Conservation (phyloP, 192 early-diverging fungal genomes). For the Coemansia sp. region DNA sequence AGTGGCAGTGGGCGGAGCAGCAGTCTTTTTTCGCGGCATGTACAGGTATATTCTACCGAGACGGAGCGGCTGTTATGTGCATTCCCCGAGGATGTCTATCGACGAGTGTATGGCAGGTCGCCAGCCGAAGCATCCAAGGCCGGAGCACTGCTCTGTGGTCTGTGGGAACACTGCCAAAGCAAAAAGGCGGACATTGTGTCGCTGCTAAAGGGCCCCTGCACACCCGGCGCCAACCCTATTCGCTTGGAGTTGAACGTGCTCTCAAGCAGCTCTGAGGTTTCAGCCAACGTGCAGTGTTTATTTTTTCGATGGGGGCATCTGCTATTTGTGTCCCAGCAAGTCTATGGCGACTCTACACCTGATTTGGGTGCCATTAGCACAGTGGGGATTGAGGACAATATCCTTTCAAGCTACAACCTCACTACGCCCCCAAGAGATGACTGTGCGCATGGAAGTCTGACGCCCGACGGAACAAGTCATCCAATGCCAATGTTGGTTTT, state of each 20-base stretch:
- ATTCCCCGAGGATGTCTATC: slow-evolving; percentile 51
- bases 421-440: slow-evolving; percentile 36
- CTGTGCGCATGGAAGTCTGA: slow-evolving; percentile 7
- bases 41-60: slow-evolving; percentile 45
- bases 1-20: not conserved
- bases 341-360: slow-evolving; percentile 26
- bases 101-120: slow-evolving; percentile 23
- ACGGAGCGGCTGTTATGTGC: slow-evolving; percentile 41
- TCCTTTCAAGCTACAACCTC: slow-evolving; percentile 40
- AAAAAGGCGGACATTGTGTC: slow-evolving; percentile 26
- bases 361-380: slow-evolving; percentile 7
- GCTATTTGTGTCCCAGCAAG: slow-evolving; percentile 54
- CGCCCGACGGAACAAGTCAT: slow-evolving; percentile 6
- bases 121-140: slow-evolving; percentile 18
- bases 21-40: slow-evolving; percentile 44
- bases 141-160: slow-evolving; percentile 20
- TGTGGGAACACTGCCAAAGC: slow-evolving; percentile 32
- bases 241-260: slow-evolving; percentile 36
- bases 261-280: not conserved
- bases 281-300: slow-evolving; percentile 32
- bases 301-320: slow-evolving; percentile 54
- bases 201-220: slow-evolving; percentile 19
- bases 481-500: not conserved
- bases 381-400: slow-evolving; percentile 10
- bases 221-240: slow-evolving; percentile 35